phyloP scores from a whole-genome alignment of 495 filamentous ascomycete genomes.

The Clavariopsis aquatica region DNA sequence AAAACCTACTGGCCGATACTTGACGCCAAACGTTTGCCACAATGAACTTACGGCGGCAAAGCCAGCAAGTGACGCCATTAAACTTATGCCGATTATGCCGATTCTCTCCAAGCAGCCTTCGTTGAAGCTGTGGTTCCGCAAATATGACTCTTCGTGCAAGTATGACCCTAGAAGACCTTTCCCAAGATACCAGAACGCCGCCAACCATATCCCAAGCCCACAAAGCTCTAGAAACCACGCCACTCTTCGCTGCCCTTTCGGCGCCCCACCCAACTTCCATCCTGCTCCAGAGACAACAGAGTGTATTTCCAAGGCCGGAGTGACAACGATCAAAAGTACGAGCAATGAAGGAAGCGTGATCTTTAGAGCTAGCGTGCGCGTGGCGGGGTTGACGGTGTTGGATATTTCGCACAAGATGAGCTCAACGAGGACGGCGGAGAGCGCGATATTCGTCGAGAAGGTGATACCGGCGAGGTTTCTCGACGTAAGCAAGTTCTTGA shows the following conservation, averaged over 20 bases:
- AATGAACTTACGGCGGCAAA: conserved; percentile 79
- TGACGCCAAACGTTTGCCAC: conserved; percentile 75
- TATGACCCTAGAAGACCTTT: conserved; percentile 60
- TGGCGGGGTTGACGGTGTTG: conserved; percentile 63
- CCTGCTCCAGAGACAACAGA: conserved; percentile 62
- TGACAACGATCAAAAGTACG: conserved; percentile 64
- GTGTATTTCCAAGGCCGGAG: conserved; percentile 71
- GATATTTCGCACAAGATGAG: conserved; percentile 77
- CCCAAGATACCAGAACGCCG: conserved; percentile 73
- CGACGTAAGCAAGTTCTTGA: conserved; percentile 29
- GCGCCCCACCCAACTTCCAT: conserved; percentile 53
- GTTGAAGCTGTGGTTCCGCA: conserved; percentile 52
- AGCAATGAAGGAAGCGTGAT: conserved; percentile 66
- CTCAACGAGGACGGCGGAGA: conserved; percentile 72
- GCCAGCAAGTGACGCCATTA: conserved; percentile 80
- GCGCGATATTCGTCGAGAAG: conserved; percentile 70
- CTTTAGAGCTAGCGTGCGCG: conserved; percentile 61
- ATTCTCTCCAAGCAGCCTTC: conserved; percentile 77
- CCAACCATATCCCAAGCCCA: conserved; percentile 63
- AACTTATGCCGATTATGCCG: conserved; percentile 75
- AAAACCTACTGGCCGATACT: conserved; percentile 49
- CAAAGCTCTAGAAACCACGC: conserved; percentile 61
- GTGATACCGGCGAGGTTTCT: conserved; percentile 57
- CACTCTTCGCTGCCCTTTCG: conserved; percentile 51
- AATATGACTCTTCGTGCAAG: conserved; percentile 40